Base-by-base conservation (phyloP, 148 eudicot genomes). In the Linanthus parryae region DNA sequence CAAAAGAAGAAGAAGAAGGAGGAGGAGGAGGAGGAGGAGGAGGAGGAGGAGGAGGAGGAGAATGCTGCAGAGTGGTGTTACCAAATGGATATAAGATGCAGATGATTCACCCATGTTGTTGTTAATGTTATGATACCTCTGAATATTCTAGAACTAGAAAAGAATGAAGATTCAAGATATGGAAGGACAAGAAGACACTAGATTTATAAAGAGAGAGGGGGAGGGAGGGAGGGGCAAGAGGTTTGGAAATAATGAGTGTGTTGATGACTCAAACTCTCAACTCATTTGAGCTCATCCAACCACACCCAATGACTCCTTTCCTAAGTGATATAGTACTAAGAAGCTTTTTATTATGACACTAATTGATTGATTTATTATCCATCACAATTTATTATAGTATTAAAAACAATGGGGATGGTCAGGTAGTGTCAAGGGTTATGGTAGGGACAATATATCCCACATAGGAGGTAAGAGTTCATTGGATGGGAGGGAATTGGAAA, bases 401-500 rank as follows among this genome's bases (percentile, higher is more conserved):
- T 15, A n/a, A 28, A 15, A 33, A 15, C 0, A 4, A 3, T 4
- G 2, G 3, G 31, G n/a, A n/a, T 8, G 14, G 7, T 8, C 4
- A 51, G 11, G 33, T 56, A 20, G 30, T 42, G 14, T 46, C 53
- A 50, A 56, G 44, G 11, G 56, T 57, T 27, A 44, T 16, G 66
- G 39, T 23, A 65, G 63, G 68, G 71, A 50, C 17, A 62, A 20
- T 17, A 14, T 15, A 0, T 41, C 72, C 79, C 79, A 70, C 79
- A 72, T 74, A 75, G 67, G 63, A 23, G 42, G 21, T 18, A 61
- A 39, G 2, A 30, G 19, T 12, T 61, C 57, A 74, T 74, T 74
- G 79, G 79, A 39, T 38, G 60, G 27, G 61, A 74, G 49, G 52
- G 24, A 72, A 69, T 74, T 45, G 65, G 64, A 42, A 57, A 4